phyloP scores from a whole-genome alignment of 2,329 filamentous ascomycete genomes.

The Mycogone perniciosa region DNA sequence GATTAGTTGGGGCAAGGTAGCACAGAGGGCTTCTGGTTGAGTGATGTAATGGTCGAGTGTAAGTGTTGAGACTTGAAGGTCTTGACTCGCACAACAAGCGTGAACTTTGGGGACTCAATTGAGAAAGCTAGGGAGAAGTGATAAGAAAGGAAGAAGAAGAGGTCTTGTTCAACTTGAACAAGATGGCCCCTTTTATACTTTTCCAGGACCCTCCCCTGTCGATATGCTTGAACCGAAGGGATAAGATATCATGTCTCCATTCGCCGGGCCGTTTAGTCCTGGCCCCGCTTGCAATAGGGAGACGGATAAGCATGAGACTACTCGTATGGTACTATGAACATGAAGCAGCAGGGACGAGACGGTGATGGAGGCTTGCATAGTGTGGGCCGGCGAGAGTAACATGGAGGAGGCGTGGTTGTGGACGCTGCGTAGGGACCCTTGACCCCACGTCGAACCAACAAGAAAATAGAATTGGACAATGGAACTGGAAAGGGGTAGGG shows the following conservation, averaged over 20 bases:
- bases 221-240: slow-evolving; percentile 30
- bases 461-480: slow-evolving; percentile 10
- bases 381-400: slow-evolving; percentile 27
- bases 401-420: slow-evolving; percentile 18
- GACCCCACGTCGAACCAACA: slow-evolving; percentile 10
- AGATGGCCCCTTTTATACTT: slow-evolving; percentile 58
- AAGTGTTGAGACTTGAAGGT: not conserved
- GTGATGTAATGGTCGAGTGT: not conserved
- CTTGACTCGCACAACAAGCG: not conserved
- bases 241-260: slow-evolving; percentile 40
- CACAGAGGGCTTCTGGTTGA: not conserved
- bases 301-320: slow-evolving; percentile 28
- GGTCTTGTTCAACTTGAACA: slow-evolving; percentile 37
- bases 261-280: slow-evolving; percentile 31
- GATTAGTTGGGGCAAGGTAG: not conserved
- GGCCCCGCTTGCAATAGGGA: slow-evolving; percentile 36
- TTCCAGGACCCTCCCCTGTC: slow-evolving; percentile 34
- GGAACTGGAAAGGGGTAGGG: slow-evolving; percentile 16
- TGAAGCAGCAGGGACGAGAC: slow-evolving; percentile 23
- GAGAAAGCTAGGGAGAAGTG: slow-evolving; percentile 16
- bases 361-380: slow-evolving; percentile 30
- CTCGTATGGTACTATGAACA: slow-evolving; percentile 24
- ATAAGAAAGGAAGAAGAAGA: slow-evolving; percentile 50
- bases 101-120: not conserved
- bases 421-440: slow-evolving; percentile 12